Conservation (phyloP, 306 rosid species). For the Dalbergia oliveri region DNA sequence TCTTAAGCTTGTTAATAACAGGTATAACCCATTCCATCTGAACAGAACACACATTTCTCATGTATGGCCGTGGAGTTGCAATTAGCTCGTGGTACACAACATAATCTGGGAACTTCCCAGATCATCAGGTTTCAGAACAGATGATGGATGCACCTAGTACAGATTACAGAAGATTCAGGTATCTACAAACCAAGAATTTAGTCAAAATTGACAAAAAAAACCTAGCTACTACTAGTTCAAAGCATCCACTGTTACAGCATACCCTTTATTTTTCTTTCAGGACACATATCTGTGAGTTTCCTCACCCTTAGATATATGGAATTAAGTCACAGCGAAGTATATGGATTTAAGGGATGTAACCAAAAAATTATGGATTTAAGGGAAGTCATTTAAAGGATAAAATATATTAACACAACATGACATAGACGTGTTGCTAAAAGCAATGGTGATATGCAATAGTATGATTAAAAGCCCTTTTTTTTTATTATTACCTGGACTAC, state of each 20-base stretch:
- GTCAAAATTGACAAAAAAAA: constrained; percentile 30
- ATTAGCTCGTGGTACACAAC: constrained; percentile 91
- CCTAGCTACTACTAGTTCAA: constrained; percentile 26
- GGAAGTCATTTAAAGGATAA: constrained; percentile 37
- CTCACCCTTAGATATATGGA: constrained; percentile 18
- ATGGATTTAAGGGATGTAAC: constrained; percentile 29
- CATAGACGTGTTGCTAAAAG: constrained; percentile 16
- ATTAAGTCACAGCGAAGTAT: constrained; percentile 9
- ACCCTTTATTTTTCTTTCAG: constrained; percentile 1
- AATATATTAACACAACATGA: constrained; percentile 26
- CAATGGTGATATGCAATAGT: constrained; percentile 30
- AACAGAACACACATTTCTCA: constrained; percentile 84
- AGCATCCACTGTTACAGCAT: constrained; percentile 34
- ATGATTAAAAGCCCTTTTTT: constrained; percentile 20
- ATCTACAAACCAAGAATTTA: constrained; percentile 17
- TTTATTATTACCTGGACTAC: constrained; percentile 79
- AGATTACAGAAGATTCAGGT: constrained; percentile 34
- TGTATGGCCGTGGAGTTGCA: constrained; percentile 85
- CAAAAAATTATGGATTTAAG: constrained; percentile 31
- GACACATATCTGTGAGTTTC: constrained; percentile 13
- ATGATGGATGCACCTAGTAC: constrained; percentile 88
- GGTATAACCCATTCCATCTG: constrained; percentile 81
- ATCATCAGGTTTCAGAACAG: constrained; percentile 71
- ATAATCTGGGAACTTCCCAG: constrained; percentile 85
- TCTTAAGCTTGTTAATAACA: constrained; percentile 76